Base-by-base conservation (phyloP, 2,329 filamentous ascomycete genomes). In the Xylaria multiplex region DNA sequence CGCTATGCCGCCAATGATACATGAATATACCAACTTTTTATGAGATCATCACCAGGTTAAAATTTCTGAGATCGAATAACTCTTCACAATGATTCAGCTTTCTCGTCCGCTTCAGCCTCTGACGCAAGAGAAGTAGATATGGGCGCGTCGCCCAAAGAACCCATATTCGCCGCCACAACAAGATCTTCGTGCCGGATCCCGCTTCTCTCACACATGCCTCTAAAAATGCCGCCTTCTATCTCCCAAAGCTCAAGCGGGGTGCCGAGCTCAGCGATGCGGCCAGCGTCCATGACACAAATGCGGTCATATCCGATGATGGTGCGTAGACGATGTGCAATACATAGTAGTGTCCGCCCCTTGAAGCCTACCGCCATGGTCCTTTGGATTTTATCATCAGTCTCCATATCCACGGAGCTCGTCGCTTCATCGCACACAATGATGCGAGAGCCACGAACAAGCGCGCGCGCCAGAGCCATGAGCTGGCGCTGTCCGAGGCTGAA, bases 341-440 rank as follows among this genome's bases (percentile, higher is more conserved):
- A 97, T 24, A 98, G 82, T 53, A 98, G 81, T 2, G 95, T 97
- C 83, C 91, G 93, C 65, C 93, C 94, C 60, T 86, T 85, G 83
- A 98, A 98, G 0, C 90, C 94, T 1, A 86, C 85, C 0, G 92
- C 90, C 79, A 98, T 97, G 3, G 94, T 97, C 62, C 84, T 83
- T 79, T 98, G 95, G 76, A 98, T 97, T 85, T 96, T 96, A 79
- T 93, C 91, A 77, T 99, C 96, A 2, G 95, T 98, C 76, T 97
- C 95, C 84, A 97, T 96, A 78, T 98, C 95, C 7, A 98, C 94
- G 0, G 88, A 92, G 1, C 90, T 93, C 0, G 96, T 99, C 0
- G 96, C 96, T 79, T 99, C 96, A 81, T 99, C 96, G 79, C 95
- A 97, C 56, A 99, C 90, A 73, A 98, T 97, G 79, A 98, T 97